phyloP scores from a whole-genome alignment of 1,284 basidiomycete species.

The Ceratobasidium sp. region DNA sequence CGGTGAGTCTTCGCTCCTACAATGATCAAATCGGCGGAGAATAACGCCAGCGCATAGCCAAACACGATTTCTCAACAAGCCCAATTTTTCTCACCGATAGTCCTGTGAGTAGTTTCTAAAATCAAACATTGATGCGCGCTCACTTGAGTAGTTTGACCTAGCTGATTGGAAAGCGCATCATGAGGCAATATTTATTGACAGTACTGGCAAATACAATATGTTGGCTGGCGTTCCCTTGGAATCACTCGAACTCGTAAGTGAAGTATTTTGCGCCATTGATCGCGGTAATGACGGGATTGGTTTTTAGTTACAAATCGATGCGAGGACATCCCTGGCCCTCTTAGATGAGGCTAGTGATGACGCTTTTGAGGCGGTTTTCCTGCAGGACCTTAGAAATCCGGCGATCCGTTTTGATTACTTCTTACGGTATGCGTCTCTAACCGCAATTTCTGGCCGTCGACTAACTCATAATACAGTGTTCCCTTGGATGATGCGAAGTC shows the following conservation, averaged over 20 bases:
- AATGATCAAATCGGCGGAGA: not conserved
- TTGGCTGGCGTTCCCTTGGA: conserved; percentile 74
- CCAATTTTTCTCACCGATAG: conserved; percentile 65
- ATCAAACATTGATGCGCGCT: not conserved
- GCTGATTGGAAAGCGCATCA: conserved; percentile 59
- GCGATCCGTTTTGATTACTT: conserved; percentile 70
- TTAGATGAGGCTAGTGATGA: conserved; percentile 60
- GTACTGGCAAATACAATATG: conserved; percentile 79
- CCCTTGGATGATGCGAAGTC: conserved; percentile 63
- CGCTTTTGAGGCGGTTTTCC: conserved; percentile 77
- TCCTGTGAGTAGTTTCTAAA: conserved; percentile 54
- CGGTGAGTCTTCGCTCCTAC: conserved; percentile 57
- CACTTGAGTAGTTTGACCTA: conserved; percentile 58
- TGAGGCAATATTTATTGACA: conserved; percentile 70
- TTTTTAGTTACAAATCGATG: conserved; percentile 75
- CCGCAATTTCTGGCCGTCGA: not conserved
- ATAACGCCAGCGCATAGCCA: conserved; percentile 54
- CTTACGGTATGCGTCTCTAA: conserved; percentile 56
- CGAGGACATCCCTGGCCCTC: conserved; percentile 69
- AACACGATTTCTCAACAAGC: conserved; percentile 69
- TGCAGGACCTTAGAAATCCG: conserved; percentile 69
- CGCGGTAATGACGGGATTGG: not conserved
- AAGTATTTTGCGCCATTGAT: not conserved
- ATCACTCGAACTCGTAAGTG: conserved; percentile 51
- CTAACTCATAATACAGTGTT: conserved; percentile 55